A percentile compares a stretch with the other conserved stretches of the same genome.
phyloP scores from a whole-genome alignment of 129 eudicot genomes.

The Artemisia argyi region DNA sequence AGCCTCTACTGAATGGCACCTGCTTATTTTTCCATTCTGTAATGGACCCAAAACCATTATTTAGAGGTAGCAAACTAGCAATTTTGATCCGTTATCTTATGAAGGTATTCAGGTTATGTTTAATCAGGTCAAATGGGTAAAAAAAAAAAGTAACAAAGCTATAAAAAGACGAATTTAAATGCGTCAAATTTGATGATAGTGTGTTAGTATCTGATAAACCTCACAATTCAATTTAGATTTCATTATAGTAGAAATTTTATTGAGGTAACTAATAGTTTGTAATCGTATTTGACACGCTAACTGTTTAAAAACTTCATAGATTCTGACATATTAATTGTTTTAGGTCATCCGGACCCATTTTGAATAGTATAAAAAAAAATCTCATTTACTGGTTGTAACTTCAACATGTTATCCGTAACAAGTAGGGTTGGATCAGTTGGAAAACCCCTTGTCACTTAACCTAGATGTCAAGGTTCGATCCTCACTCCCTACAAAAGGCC shows the following conservation, averaged over 20 bases:
- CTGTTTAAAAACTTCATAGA: neutral
- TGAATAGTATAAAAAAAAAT: no score
- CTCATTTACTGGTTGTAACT: no score
- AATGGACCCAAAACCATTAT: neutral
- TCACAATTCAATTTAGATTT: neutral
- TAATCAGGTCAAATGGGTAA: neutral
- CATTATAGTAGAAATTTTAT: neutral
- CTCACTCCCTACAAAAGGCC: no score
- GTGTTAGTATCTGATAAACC: neutral
- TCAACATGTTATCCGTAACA: no score
- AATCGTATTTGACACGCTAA: neutral
- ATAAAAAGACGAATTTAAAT: neutral
- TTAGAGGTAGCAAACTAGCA: neutral
- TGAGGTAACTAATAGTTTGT: neutral
- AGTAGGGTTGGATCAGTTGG: no score
- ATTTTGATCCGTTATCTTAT: neutral
- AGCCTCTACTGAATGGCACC: conserved; percentile 86
- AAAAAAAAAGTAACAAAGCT: neutral
- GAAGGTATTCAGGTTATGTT: conserved; percentile 2
- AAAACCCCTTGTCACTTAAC: no score
- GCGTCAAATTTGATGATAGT: neutral
- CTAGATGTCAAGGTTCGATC: no score
- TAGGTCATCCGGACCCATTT: neutral
- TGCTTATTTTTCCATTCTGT: conserved; percentile 81
- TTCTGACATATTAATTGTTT: neutral